phyloP scores from a whole-genome alignment of 306 rosid species.

The Pterocarpus macrocarpus region DNA sequence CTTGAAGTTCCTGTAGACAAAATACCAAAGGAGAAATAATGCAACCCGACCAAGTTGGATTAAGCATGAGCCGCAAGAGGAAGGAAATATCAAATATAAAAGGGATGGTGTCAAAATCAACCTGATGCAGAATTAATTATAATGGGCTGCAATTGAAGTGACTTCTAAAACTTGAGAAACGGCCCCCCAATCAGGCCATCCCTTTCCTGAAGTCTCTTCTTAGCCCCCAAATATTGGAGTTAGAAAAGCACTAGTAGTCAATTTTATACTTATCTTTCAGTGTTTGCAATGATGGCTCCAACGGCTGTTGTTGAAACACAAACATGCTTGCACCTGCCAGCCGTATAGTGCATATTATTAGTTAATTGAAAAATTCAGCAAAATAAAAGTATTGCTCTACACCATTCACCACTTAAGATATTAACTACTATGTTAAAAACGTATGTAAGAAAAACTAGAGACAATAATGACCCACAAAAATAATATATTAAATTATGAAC shows the following conservation, averaged over 20 bases:
- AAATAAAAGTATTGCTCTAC: too few species aligned
- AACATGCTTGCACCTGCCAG: background rate
- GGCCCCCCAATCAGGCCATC: background rate
- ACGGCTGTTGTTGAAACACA: background rate
- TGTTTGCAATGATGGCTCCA: conserved; percentile 1
- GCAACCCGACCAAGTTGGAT: background rate
- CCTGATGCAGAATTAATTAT: background rate
- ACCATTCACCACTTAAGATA: too few species aligned
- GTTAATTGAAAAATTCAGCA: too few species aligned
- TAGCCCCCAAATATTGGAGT: background rate
- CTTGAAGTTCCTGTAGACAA: background rate
- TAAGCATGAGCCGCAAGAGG: background rate
- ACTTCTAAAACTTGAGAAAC: background rate
- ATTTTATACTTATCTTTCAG: background rate
- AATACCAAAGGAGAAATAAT: background rate
- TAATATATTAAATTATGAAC: too few species aligned
- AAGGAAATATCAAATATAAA: background rate
- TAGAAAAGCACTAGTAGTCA: background rate
- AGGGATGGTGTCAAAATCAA: background rate
- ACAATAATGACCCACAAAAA: too few species aligned
- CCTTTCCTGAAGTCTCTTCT: background rate
- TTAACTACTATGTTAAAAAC: too few species aligned
- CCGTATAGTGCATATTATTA: background rate
- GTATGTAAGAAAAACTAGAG: too few species aligned
- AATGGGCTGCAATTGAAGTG: background rate